Percentiles rank a stretch among this genome's conserved stretches.
Evolutionary conservation across 768 basidiomycete species (phyloP).

Genomic region (Russula compacta): DNA sequence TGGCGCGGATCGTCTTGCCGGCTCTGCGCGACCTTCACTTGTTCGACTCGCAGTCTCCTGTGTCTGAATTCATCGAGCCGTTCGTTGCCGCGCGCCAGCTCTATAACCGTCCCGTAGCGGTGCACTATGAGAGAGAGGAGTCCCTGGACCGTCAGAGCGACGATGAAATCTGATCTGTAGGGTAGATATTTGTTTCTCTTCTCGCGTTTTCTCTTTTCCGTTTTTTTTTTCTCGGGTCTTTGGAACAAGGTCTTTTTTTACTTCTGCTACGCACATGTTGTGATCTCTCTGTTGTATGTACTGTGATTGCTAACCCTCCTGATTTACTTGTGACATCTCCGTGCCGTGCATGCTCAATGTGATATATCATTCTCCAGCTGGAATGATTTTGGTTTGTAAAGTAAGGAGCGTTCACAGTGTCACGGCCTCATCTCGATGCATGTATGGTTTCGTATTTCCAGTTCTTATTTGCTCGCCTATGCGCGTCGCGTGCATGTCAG

Average conservation of each 20-base stretch:
- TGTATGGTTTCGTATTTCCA: too few species aligned
- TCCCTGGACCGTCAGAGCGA: not conserved
- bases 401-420: too few species aligned
- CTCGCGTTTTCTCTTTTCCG: not conserved
- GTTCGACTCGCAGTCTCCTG: not conserved
- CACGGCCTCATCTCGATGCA: too few species aligned
- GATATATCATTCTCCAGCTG: too few species aligned
- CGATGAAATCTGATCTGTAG: not conserved
- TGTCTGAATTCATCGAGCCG: not conserved
- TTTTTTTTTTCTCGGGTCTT: not conserved
- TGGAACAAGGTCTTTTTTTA: not conserved
- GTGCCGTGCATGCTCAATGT: not conserved
- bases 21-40: slow-evolving; percentile 8
- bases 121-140: not conserved
- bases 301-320: not conserved
- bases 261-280: not conserved
- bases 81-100: slow-evolving; percentile 2
- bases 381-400: too few species aligned
- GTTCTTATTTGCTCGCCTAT: too few species aligned
- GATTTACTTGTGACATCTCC: not conserved
- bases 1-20: slow-evolving; percentile 4
- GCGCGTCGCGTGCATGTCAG: too few species aligned
- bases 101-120: not conserved
- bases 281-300: not conserved
- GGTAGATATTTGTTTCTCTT: not conserved